phyloP scores from a whole-genome alignment of 495 filamentous ascomycete genomes.

The Friedmanniomyces simplex region DNA sequence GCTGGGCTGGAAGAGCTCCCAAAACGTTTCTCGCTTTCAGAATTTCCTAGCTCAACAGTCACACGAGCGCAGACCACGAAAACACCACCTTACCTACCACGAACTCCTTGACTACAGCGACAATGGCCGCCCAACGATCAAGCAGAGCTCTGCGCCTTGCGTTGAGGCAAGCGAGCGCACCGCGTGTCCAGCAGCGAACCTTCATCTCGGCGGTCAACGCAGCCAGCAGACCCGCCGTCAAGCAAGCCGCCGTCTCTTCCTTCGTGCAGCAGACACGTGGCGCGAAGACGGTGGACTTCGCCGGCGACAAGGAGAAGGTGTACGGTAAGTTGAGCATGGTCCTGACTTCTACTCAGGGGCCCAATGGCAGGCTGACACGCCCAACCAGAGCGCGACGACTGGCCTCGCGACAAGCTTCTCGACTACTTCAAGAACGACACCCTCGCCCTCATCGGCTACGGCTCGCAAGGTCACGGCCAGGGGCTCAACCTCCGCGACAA shows the following conservation, averaged over 20 bases:
- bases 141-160: slow-evolving; percentile 68
- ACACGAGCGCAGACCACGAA: background rate
- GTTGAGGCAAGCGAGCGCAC: slow-evolving; percentile 50
- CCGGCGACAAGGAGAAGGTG: slow-evolving; percentile 81
- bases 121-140: slow-evolving; percentile 80
- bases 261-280: slow-evolving; percentile 61
- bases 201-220: slow-evolving; percentile 58
- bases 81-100: background rate
- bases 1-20: no score
- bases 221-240: slow-evolving; percentile 32
- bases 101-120: slow-evolving; percentile 23
- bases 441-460: slow-evolving; percentile 97
- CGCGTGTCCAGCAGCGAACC: slow-evolving; percentile 56
- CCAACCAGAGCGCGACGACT: slow-evolving; percentile 80
- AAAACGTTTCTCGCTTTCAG: background rate
- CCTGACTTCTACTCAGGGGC: background rate
- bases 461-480: slow-evolving; percentile 97
- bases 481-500: slow-evolving; percentile 99
- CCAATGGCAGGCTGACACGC: slow-evolving; percentile 6
- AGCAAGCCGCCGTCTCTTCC: slow-evolving; percentile 42
- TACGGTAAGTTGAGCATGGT: slow-evolving; percentile 51
- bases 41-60: background rate
- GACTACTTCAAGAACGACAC: slow-evolving; percentile 99
- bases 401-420: slow-evolving; percentile 93
- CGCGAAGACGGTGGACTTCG: slow-evolving; percentile 89